Percentiles rank a stretch among this genome's conserved stretches.
phyloP scores from a whole-genome alignment of 1,284 basidiomycete species.

The Austropuccinia psidii region DNA sequence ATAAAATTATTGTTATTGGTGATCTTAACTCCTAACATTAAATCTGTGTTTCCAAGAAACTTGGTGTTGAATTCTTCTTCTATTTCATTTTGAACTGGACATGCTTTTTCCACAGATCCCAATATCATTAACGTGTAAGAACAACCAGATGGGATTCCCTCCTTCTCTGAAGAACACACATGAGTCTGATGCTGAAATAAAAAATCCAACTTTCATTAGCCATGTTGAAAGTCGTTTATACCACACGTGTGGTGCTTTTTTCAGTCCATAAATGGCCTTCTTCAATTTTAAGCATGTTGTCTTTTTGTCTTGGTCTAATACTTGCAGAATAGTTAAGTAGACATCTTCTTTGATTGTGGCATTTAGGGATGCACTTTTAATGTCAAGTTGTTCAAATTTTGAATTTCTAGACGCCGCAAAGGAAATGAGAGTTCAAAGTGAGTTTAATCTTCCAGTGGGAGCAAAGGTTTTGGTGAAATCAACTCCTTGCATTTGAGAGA shows the following conservation, averaged over 20 bases:
- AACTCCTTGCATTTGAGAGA: neutral
- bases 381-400: slow-evolving; percentile 18
- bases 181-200: too few relatives aligned
- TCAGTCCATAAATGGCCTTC: slow-evolving; percentile 8
- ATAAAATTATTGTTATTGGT: too few relatives aligned
- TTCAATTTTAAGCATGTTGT: neutral
- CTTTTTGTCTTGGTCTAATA: neutral
- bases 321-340: neutral
- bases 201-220: too few relatives aligned
- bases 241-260: neutral
- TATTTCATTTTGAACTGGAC: too few relatives aligned
- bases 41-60: too few relatives aligned
- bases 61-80: too few relatives aligned
- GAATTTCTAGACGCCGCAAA: neutral
- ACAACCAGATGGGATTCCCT: too few relatives aligned
- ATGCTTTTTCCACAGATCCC: too few relatives aligned
- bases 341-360: neutral
- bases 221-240: neutral
- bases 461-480: neutral
- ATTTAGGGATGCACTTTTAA: slow-evolving; percentile 2
- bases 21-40: too few relatives aligned
- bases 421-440: neutral
- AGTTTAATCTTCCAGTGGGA: neutral
- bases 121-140: too few relatives aligned
- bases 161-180: too few relatives aligned